Evolutionary conservation across 768 basidiomycete species (phyloP).

Genomic region (Dacryopinax spathularia): DNA sequence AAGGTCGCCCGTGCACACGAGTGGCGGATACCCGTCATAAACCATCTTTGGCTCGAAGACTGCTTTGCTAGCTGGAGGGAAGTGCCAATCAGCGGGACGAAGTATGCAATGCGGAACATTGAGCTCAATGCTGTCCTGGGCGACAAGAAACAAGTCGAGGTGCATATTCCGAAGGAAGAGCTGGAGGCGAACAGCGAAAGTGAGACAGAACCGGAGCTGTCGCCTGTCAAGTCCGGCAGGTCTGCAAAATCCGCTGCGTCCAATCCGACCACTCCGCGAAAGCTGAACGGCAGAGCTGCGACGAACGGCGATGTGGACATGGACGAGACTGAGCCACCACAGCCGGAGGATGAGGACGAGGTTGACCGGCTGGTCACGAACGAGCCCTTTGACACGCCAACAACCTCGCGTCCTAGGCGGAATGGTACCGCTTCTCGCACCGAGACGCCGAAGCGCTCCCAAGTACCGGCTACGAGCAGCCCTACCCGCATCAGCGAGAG

Average conservation of each 20-base stretch:
- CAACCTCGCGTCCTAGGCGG: neutral
- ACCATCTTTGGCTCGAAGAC: conserved; percentile 85
- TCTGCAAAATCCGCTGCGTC: neutral
- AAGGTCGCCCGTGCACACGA: conserved; percentile 61
- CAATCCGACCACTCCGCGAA: neutral
- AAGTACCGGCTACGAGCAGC: neutral
- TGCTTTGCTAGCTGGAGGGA: conserved; percentile 66
- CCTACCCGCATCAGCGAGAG: neutral
- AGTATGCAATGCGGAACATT: conserved; percentile 1
- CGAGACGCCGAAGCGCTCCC: neutral
- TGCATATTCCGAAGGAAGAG: neutral
- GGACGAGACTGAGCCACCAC: neutral
- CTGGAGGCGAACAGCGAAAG: neutral
- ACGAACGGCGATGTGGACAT: neutral
- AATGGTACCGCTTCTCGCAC: neutral
- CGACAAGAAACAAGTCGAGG: neutral
- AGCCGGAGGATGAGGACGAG: conserved; percentile 3
- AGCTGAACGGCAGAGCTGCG: neutral
- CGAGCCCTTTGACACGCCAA: neutral
- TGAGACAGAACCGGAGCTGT: neutral
- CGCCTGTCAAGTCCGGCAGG: neutral
- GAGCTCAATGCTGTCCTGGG: conserved; percentile 3
- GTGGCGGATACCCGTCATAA: conserved; percentile 79
- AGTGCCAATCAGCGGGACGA: conserved; percentile 4
- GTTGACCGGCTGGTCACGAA: neutral